A percentile compares a stretch with the other conserved stretches of the same genome.
Evolutionary conservation across 1,139 yeast species (phyloP).

Genomic region (Magnusiomyces suaveolens): DNA sequence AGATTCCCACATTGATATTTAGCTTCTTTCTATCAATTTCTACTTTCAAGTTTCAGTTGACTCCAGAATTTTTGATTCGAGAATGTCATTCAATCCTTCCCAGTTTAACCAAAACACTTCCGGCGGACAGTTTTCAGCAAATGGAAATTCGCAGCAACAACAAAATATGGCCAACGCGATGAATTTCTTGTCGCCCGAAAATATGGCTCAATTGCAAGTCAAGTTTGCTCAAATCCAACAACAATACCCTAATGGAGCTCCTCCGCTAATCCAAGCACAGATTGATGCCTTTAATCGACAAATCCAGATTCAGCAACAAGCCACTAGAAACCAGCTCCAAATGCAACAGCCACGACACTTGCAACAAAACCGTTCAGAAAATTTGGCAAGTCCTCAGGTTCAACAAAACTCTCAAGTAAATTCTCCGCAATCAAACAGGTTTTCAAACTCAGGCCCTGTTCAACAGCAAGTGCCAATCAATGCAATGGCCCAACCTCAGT

Average conservation of each 20-base stretch:
- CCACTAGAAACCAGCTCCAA: slow-evolving; percentile 7
- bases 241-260: not conserved
- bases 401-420: not conserved
- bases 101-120: not conserved
- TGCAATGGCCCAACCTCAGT: not conserved
- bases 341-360: slow-evolving; percentile 10
- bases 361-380: slow-evolving; percentile 11
- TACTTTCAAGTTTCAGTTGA: no score
- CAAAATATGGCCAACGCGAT: not conserved
- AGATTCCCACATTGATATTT: no score
- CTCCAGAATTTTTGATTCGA: no score
- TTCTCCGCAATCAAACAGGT: not conserved
- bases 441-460: not conserved
- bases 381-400: not conserved
- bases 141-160: slow-evolving; percentile 2
- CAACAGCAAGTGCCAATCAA: slow-evolving; percentile 6
- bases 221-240: not conserved
- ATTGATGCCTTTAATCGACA: not conserved
- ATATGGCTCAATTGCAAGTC: not conserved
- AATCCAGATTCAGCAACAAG: slow-evolving; percentile 13
- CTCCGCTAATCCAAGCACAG: not conserved
- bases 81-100: not conserved
- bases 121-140: slow-evolving; percentile 6
- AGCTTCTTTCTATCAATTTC: no score
- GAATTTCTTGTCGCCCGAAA: not conserved